Conservation (phyloP, 495 filamentous ascomycete species). For the Xylaria cubensis region DNA sequence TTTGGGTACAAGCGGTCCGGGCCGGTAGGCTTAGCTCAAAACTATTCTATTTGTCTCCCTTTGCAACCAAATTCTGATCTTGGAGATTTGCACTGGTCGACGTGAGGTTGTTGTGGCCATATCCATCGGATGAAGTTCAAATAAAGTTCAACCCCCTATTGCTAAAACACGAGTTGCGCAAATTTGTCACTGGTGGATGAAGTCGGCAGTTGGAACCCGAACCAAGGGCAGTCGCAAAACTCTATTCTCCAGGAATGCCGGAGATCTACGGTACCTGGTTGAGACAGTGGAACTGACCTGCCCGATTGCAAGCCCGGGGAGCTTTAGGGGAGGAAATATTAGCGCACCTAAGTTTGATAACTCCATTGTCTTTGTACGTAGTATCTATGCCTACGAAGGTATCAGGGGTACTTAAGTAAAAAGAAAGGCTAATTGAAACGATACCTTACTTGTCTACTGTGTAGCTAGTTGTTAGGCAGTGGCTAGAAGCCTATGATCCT, state of each 20-base stretch:
- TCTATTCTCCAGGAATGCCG: conserved; percentile 15
- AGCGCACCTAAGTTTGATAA: conserved; percentile 9
- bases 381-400: neutral
- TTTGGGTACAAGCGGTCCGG: conserved; percentile 17
- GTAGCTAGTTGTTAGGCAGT: neutral
- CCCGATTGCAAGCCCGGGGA: conserved; percentile 19
- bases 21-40: neutral
- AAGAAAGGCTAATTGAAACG: neutral
- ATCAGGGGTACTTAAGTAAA: neutral
- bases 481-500: neutral
- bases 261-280: conserved; percentile 18
- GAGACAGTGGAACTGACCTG: conserved; percentile 9
- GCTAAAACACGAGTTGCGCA: conserved; percentile 15
- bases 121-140: conserved; percentile 19
- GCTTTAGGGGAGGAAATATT: conserved; percentile 7
- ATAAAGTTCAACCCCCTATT: conserved; percentile 12
- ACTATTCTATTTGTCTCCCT: conserved; percentile 1
- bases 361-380: neutral
- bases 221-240: conserved; percentile 25
- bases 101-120: neutral
- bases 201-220: conserved; percentile 21
- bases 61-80: neutral
- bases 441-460: neutral
- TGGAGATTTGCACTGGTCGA: neutral
- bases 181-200: conserved; percentile 16